phyloP scores from a whole-genome alignment of 768 basidiomycete genomes.

The Sarcomyxa edulis region DNA sequence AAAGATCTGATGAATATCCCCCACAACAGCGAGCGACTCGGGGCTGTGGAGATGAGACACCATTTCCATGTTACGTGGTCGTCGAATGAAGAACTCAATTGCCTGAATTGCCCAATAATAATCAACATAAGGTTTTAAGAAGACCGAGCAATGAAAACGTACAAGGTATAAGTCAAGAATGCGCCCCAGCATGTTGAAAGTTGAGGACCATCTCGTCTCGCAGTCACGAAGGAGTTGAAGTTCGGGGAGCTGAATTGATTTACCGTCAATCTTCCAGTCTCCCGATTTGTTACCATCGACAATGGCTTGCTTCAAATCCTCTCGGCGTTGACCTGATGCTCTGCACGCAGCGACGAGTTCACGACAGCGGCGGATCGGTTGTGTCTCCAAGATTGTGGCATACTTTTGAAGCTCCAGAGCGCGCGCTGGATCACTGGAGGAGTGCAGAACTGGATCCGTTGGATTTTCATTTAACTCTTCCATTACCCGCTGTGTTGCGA shows the following conservation, averaged over 20 bases:
- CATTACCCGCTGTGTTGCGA: slow-evolving; percentile 15
- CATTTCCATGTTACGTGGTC: too few species aligned
- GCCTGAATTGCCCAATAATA: too few species aligned
- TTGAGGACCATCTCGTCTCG: slow-evolving; percentile 30
- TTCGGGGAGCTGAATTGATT: too few species aligned
- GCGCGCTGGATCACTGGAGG: neutral
- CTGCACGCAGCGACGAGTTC: slow-evolving; percentile 23
- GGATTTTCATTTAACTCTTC: slow-evolving; percentile 11
- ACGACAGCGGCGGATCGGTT: slow-evolving; percentile 18
- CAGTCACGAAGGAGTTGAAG: slow-evolving; percentile 24
- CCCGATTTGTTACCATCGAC: slow-evolving; percentile 16
- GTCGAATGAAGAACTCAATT: too few species aligned
- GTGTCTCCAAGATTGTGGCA: slow-evolving; percentile 13
- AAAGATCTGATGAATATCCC: slow-evolving; percentile 25
- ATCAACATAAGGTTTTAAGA: neutral
- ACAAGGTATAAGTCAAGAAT: slow-evolving; percentile 26
- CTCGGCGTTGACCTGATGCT: slow-evolving; percentile 23
- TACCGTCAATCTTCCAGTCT: too few species aligned
- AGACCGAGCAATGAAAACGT: slow-evolving; percentile 7
- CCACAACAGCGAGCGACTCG: too few species aligned
- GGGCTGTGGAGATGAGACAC: too few species aligned
- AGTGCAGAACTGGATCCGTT: slow-evolving; percentile 4
- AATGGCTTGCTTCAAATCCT: slow-evolving; percentile 19
- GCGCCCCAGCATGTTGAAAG: slow-evolving; percentile 27
- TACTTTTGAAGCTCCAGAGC: slow-evolving; percentile 15